Conservation (phyloP, 257 asterid species). For the Petrea volubilis region DNA sequence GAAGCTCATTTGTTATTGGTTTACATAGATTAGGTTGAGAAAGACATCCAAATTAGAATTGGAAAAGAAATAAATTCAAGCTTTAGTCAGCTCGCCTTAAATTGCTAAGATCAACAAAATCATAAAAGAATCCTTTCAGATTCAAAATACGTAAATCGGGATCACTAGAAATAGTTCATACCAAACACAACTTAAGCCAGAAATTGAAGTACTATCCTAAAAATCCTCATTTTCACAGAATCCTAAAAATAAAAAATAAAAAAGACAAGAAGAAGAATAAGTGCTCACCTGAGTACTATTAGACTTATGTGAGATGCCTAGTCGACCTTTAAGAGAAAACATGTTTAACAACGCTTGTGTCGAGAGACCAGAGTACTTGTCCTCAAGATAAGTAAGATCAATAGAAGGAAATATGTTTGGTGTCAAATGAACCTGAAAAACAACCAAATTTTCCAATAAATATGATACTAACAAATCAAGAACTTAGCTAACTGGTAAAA, state of each 20-base stretch:
- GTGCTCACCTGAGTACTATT: constrained; percentile 40
- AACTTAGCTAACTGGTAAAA: neutral
- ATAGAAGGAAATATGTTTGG: constrained; percentile 60
- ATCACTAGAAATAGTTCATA: neutral
- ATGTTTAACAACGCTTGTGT: constrained; percentile 78
- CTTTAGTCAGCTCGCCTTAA: neutral
- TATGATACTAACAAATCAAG: constrained; percentile 1
- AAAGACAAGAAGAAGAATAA: no score
- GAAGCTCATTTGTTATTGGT: neutral
- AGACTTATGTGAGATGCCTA: constrained; percentile 38
- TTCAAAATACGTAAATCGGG: neutral
- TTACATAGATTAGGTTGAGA: neutral
- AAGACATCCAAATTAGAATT: neutral
- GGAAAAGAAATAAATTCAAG: neutral
- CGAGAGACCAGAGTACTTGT: constrained; percentile 79
- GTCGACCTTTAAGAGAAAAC: constrained; percentile 62
- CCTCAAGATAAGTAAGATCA: constrained; percentile 65
- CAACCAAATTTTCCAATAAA: constrained; percentile 18
- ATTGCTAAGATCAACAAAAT: neutral
- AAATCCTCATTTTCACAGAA: neutral
- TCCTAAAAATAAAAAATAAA: neutral
- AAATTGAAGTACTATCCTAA: neutral
- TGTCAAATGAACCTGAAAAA: constrained; percentile 51
- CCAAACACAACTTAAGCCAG: neutral
- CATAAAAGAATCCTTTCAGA: neutral